Evolutionary conservation across 805 yeast genomes (phyloP).

Genomic region (Wickerhamiella shivajii): DNA sequence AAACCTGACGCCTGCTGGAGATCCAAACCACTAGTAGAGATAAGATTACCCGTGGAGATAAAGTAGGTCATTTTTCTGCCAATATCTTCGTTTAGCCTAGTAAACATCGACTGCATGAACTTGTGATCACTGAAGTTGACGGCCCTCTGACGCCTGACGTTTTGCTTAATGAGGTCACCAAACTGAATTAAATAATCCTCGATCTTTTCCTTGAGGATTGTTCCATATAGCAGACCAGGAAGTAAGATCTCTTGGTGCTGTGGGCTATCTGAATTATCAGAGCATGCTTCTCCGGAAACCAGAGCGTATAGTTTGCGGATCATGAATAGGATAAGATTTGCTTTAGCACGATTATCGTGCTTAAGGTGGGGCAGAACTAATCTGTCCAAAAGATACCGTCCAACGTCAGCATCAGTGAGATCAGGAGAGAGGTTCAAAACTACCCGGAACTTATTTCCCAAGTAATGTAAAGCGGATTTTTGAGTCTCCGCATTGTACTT

Average conservation of each 20-base stretch:
- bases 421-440: slow-evolving; percentile 85
- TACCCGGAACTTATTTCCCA: slow-evolving; percentile 92
- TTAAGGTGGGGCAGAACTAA: slow-evolving; percentile 82
- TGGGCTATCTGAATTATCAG: slow-evolving; percentile 98
- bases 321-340: slow-evolving; percentile 81
- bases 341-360: slow-evolving; percentile 55
- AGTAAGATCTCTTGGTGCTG: slow-evolving; percentile 94
- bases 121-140: slow-evolving; percentile 74
- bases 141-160: slow-evolving; percentile 60
- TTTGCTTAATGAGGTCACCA: slow-evolving; percentile 59
- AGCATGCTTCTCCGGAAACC: slow-evolving; percentile 92
- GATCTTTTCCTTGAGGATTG: slow-evolving; percentile 90
- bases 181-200: slow-evolving; percentile 78
- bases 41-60: slow-evolving; percentile 91
- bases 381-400: slow-evolving; percentile 64
- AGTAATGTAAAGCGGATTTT: slow-evolving; percentile 79
- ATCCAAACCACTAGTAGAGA: slow-evolving; percentile 93
- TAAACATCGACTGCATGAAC: slow-evolving; percentile 65
- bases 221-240: slow-evolving; percentile 93
- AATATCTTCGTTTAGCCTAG: slow-evolving; percentile 77
- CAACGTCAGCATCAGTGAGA: slow-evolving; percentile 78
- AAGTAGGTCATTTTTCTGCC: slow-evolving; percentile 91
- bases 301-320: slow-evolving; percentile 85
- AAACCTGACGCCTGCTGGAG: slow-evolving; percentile 96
- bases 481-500: slow-evolving; percentile 62